Percentiles rank a stretch among this genome's conserved stretches.
These are phyloP conservation scores for Tolypocladium guangdongense DNA, from an alignment of 2,329 filamentous ascomycete species.

Conservation along the genomic window DNA sequence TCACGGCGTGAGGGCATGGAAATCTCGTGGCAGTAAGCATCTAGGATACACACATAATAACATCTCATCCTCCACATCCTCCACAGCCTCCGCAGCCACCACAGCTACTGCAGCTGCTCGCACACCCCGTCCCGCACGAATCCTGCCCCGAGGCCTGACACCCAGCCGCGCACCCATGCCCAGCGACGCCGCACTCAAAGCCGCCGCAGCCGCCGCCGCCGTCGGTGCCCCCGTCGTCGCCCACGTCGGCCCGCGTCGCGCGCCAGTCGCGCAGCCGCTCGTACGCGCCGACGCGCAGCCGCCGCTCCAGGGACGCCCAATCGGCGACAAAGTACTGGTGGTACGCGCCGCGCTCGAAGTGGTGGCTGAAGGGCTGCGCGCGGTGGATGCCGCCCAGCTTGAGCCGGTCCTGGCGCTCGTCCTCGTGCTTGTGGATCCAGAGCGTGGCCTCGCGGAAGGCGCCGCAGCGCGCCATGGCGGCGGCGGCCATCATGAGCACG, in stretches of 20 bases:
- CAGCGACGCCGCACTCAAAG: constrained; percentile 9
- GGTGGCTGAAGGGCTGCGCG: constrained; percentile 29
- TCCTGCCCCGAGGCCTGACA: constrained; percentile 7
- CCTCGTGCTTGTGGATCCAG: constrained; percentile 19
- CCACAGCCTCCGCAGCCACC: constrained; percentile 3
- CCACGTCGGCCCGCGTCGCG: constrained; percentile 8
- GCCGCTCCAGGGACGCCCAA: constrained; percentile 11
- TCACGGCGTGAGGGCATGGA: no score
- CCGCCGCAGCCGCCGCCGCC: constrained; percentile 5
- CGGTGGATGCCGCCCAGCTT: constrained; percentile 31
- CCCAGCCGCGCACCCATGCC: constrained; percentile 7
- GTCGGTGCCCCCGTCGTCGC: not conserved
- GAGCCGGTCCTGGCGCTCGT: constrained; percentile 16
- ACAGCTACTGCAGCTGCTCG: constrained; percentile 5
- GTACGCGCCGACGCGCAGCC: constrained; percentile 10
- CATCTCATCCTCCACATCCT: constrained; percentile 10
- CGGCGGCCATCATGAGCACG: constrained; percentile 18
- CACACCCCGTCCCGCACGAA: constrained; percentile 12
- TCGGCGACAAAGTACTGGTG: constrained; percentile 17
- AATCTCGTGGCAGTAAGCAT: no score
- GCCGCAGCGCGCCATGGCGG: constrained; percentile 21
- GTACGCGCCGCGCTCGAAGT: constrained; percentile 21
- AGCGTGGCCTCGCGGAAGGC: constrained; percentile 17
- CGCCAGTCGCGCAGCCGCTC: constrained; percentile 14
- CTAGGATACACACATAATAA: no score